phyloP scores from a whole-genome alignment of 2,329 filamentous ascomycete species.

The Paraconiothyrium brasiliense region DNA sequence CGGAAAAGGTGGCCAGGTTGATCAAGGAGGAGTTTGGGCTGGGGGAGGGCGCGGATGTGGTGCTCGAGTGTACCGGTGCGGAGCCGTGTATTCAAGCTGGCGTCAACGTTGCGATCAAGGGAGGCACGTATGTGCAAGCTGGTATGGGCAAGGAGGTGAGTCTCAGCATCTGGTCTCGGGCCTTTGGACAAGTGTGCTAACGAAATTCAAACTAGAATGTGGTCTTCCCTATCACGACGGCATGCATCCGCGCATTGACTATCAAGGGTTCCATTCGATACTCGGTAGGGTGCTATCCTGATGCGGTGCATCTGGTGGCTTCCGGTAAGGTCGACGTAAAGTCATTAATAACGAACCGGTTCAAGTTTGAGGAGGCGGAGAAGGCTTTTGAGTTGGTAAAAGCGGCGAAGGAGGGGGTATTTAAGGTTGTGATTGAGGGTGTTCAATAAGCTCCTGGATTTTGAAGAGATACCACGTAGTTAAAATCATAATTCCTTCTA shows the following conservation, averaged over 20 bases:
- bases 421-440: slow-evolving; percentile 56
- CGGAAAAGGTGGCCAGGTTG: slow-evolving; percentile 23
- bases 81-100: slow-evolving; percentile 33
- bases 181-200: neutral
- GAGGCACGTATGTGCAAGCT: slow-evolving; percentile 33
- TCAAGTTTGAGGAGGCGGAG: slow-evolving; percentile 58
- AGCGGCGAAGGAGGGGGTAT: slow-evolving; percentile 47
- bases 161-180: neutral
- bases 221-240: slow-evolving; percentile 61
- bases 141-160: slow-evolving; percentile 37
- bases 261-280: slow-evolving; percentile 64
- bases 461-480: neutral
- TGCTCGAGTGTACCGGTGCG: slow-evolving; percentile 33
- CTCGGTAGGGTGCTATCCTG: slow-evolving; percentile 59
- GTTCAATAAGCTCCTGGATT: slow-evolving; percentile 57
- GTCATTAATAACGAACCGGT: slow-evolving; percentile 52
- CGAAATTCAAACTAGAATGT: slow-evolving; percentile 46
- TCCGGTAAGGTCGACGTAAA: slow-evolving; percentile 58
- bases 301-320: slow-evolving; percentile 61
- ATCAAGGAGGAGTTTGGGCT: slow-evolving; percentile 26
- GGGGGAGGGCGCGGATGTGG: slow-evolving; percentile 33
- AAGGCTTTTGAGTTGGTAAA: slow-evolving; percentile 59
- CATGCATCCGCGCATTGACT: slow-evolving; percentile 59
- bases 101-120: slow-evolving; percentile 28
- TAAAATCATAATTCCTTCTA: neutral